Base-by-base conservation (phyloP, 139 green algal genomes). In the Zygnema circumcarinatum region DNA sequence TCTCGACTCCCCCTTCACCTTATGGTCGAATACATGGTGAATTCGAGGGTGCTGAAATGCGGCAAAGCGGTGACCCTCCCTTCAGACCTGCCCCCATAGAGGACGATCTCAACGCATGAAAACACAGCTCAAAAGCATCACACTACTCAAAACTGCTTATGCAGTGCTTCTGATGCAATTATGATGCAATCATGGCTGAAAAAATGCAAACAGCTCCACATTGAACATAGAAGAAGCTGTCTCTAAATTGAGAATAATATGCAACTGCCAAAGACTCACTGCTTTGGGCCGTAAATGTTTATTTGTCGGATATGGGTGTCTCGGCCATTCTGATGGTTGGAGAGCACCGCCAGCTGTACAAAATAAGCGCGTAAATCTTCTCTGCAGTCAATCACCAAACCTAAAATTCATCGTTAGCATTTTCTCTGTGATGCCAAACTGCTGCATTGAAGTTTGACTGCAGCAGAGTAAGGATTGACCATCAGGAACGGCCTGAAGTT, bases 311-410 rank as follows among this genome's bases (percentile, higher is more conserved):
- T 91, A 88, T 99, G 97, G 0, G 97, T 98, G 91, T 99, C 97
- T 0, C 97, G 86, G 0, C 97, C 97, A 83, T 98, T 99, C 80
- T 99, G 97, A 84, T 99, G 97, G 93, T 99, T 99, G 68, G 93
- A 88, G 1, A 98, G 81, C 0, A 99, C 72, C 0, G 91, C 91
- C 56, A 94, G 54, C 76, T 94, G 92, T 16, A 94, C 20, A 47
- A 90, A 90, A 91, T 84, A 93, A 2, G 92, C 84, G 0, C 91
- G 67, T 16, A 94, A 32, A 62, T 54, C 93, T 36, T 90, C 74
- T 35, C 76, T 85, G 47, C 38, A 38, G 42, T 86, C 20, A 31
- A 87, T n/a, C n/a, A n/a, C n/a, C n/a, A n/a, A n/a, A n/a, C n/a
- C n/a, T n/a, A n/a, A n/a, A n/a, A n/a, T n/a, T n/a, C n/a, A n/a